Evolutionary conservation across 2,329 filamentous ascomycete species (phyloP), one percentile per base, ranked within the genome.

Genomic region (Xylaria arbuscula): DNA sequence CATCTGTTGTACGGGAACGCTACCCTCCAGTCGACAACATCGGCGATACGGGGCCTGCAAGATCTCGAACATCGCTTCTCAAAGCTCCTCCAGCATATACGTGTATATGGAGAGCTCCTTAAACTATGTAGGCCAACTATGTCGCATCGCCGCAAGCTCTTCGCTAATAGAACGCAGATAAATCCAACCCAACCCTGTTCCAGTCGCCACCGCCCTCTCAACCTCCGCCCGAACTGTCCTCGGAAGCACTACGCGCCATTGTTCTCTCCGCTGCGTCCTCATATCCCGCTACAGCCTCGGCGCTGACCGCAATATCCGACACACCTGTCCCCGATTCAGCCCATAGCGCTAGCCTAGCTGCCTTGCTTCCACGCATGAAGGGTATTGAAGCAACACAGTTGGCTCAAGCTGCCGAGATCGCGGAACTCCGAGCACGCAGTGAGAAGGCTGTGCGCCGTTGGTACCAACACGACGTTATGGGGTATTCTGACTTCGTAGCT

Each of bases 381-480:
- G 86, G 85, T 22, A 80, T 89, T 19, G 86, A 88, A 70, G 83
- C 85, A 0, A 86, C 85, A 3, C 91, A 93, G 75, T 78, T 86
- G 22, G 84, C 87, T 17, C 90, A 93, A 78, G 84, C 80, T 47
- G 83, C 84, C 56, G 88, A 91, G 78, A 87, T 92, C 70, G 87
- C 86, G 24, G 87, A 87, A 77, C 84, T 92, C 76, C 86, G 88
- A 77, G 86, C 81, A 70, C 86, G 85, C 72, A 94, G 87, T 81
- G 92, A 89, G 79, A 78, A 79, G 70, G 81, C 87, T 28, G 80
- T 93, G 67, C 86, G 90, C 72, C 80, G 83, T 42, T 97, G 93
- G 91, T 94, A 95, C 79, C 90, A 94, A 77, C 82, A 88, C 28
- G 88, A 89, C 3, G 84, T 96, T 51, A 82, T 97, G 56, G 86